These are phyloP conservation scores for Brassica juncea DNA, from an alignment of 345 rosid species.

Conservation along the genomic window DNA sequence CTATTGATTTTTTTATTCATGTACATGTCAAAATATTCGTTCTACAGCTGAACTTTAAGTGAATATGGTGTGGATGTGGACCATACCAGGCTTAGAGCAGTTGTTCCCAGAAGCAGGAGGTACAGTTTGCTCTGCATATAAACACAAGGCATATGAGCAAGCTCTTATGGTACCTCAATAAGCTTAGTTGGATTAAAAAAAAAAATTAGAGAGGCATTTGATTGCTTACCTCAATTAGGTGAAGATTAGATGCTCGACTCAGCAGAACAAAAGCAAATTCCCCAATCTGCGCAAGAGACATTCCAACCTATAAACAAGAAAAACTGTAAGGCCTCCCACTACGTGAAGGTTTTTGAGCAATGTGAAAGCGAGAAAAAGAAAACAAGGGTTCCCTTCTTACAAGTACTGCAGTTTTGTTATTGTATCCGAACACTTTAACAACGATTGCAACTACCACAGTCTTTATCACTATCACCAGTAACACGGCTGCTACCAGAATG, in stretches of 20 bases:
- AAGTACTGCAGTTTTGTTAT: slow-evolving; percentile 81
- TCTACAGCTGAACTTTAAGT: not conserved
- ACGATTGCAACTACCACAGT: slow-evolving; percentile 64
- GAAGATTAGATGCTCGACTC: slow-evolving; percentile 97
- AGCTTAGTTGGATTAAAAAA: not conserved
- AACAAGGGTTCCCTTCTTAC: slow-evolving; percentile 48
- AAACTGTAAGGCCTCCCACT: slow-evolving; percentile 31
- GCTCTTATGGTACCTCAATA: not conserved
- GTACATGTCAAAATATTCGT: not conserved
- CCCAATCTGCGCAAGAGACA: slow-evolving; percentile 97
- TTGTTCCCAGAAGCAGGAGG: slow-evolving; percentile 91
- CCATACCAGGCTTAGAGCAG: slow-evolving; percentile 72
- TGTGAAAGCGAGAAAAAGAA: not conserved
- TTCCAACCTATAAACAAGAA: slow-evolving; percentile 63
- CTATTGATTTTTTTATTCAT: not conserved
- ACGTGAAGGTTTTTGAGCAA: not conserved
- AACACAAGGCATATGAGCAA: slow-evolving; percentile 2
- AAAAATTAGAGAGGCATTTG: not conserved
- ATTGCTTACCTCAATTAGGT: slow-evolving; percentile 78
- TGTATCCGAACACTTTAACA: slow-evolving; percentile 87
- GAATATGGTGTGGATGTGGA: slow-evolving; percentile 6
- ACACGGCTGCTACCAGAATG: slow-evolving; percentile 77
- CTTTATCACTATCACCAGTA: slow-evolving; percentile 75
- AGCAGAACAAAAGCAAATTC: slow-evolving; percentile 96
- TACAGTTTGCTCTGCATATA: slow-evolving; percentile 75